These are phyloP conservation scores for Iris pallida DNA, from an alignment of 116 monocot genomes.

Conservation along the genomic window DNA sequence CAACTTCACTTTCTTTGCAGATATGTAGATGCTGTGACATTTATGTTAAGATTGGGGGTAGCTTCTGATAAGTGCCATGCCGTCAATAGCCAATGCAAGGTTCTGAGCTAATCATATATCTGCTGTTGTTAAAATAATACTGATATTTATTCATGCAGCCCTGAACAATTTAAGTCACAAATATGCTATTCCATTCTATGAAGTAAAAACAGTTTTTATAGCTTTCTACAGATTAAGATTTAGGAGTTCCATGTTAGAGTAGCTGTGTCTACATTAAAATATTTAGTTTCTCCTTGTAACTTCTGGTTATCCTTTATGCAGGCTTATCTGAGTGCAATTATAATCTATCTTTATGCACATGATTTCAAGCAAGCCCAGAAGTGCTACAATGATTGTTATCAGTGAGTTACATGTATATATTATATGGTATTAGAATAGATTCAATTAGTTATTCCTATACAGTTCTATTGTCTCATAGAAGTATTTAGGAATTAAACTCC, in stretches of 20 bases:
- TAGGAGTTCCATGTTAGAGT: no score
- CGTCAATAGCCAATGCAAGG: constrained; percentile 99
- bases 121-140: not conserved
- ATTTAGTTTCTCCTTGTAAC: no score
- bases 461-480: no score
- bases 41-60: constrained; percentile 69
- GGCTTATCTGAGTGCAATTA: constrained; percentile 95
- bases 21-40: constrained; percentile 79
- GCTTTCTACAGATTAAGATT: no score
- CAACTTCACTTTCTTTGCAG: constrained; percentile 25
- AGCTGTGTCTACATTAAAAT: no score
- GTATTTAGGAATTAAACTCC: no score
- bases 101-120: constrained; percentile 9
- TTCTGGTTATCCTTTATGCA: constrained; percentile 21
- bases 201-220: no score
- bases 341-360: constrained; percentile 90
- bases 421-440: not conserved
- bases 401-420: constrained; percentile 46
- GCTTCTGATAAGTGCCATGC: constrained; percentile 95
- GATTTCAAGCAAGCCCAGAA: constrained; percentile 95
- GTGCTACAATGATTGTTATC: constrained; percentile 92
- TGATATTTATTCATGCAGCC: not conserved
- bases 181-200: no score
- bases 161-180: not conserved
- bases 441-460: no score